Conservation (phyloP, 345 rosid species). For the Syzygium grande region DNA sequence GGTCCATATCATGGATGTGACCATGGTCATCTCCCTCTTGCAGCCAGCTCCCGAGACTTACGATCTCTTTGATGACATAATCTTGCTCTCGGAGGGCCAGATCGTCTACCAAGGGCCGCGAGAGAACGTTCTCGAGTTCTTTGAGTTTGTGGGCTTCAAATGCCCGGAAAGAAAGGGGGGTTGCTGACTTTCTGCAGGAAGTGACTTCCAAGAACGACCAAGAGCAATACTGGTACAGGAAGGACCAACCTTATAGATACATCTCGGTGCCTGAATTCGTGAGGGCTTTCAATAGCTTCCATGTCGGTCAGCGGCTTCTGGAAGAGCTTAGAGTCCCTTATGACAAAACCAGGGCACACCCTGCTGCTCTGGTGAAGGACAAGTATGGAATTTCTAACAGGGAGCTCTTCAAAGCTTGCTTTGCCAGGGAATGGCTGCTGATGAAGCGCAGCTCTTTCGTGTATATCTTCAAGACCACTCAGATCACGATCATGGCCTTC, state of each 20-base stretch:
- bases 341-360: slow-evolving; percentile 10
- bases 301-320: slow-evolving; percentile 7
- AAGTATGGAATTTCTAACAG: slow-evolving; percentile 20
- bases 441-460: slow-evolving; percentile 16
- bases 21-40: slow-evolving; percentile 35
- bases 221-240: slow-evolving; percentile 22
- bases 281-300: slow-evolving; percentile 13
- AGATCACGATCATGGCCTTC: slow-evolving; percentile 19
- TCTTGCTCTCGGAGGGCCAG: slow-evolving; percentile 32
- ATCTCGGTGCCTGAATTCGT: slow-evolving; percentile 15
- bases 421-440: slow-evolving; percentile 11
- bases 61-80: slow-evolving; percentile 35
- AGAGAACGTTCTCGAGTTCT: slow-evolving; percentile 23
- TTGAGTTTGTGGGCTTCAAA: slow-evolving; percentile 28
- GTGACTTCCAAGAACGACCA: slow-evolving; percentile 20
- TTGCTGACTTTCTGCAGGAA: slow-evolving; percentile 43
- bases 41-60: slow-evolving; percentile 47
- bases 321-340: slow-evolving; percentile 9
- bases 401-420: slow-evolving; percentile 25
- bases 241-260: slow-evolving; percentile 12
- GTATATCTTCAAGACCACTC: slow-evolving; percentile 12
- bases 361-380: slow-evolving; percentile 21
- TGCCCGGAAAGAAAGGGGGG: slow-evolving; percentile 46
- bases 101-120: slow-evolving; percentile 41
- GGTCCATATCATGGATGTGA: slow-evolving; percentile 34